Evolutionary conservation across 192 early-diverging fungal genomes (phyloP), one percentile per base, ranked within the genome.

Genomic region (Linnemannia elongata): DNA sequence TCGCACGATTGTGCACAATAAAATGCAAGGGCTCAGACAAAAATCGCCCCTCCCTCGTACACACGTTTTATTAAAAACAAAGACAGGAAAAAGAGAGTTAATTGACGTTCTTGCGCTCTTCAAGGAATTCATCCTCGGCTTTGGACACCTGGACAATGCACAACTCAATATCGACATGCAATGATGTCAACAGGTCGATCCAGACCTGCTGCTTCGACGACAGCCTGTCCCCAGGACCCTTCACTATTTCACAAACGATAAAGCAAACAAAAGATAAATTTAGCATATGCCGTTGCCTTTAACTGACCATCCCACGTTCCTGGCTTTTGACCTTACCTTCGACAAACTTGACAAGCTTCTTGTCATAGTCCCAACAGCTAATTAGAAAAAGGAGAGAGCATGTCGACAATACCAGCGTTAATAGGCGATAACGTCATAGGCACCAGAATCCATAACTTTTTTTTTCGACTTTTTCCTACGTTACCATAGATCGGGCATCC

Each of bases 401-500:
- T 52, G 20, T 52, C 49, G 49, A 52, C 20, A 52, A 18, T 52
- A 52, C 49, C 49, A 52, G 17, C 20, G 49, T 52, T 20, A 52
- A 52, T 52, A 52, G 18, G 49, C 49, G 38, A 74, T 17, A 55
- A 39, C 24, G 72, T 41, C 22, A 73, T 27, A 10, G 13, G 44
- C 70, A 45, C 54, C 7, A 45, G 45, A 47, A 20, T 38, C 33
- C 8, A 24, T 24, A 0, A 9, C n/a, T 30, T 17, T 52, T 15
- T 33, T 30, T 66, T 5, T 35, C 60, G 60, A 66, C 60, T 35
- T 30, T 66, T 66, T 33, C 30, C 60, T 30, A 66, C 27, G 77
- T 57, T 89, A 91, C 91, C 94, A 94, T 72, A 96, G 72, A 72
- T 96, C 95, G 1, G 95, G 95, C 78, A 94, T 93, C 7, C 95